Base-by-base conservation (phyloP, 805 yeast species). In the Blastobotrys chiropterorum region DNA sequence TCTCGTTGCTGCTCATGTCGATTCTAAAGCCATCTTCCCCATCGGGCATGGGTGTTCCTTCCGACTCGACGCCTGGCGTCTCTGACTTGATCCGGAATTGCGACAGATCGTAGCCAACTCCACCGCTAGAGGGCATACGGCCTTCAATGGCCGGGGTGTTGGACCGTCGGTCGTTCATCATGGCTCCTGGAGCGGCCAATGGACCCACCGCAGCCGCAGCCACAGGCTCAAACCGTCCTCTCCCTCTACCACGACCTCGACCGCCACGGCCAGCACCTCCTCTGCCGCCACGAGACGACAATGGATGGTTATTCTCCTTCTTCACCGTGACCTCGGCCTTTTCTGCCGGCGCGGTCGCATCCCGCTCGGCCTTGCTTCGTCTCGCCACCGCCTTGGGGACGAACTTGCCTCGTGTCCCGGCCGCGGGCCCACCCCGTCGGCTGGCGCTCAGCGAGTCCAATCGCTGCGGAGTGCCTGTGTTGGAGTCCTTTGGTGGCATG, bases 371-470 rank as follows among this genome's bases (percentile, higher is more conserved):
- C 59, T 87, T 84, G 8, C 89, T 72, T 64, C 88, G 81, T 68
- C 97, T 75, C 0, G 90, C 90, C 43, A 90, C 96, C 1, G 76
- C 83, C 67, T 90, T 90, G 1, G 97, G 97, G 67, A 83, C 82
- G 69, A 90, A 90, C 67, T 85, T 84, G 21, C 62, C 57, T 16
- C 56, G 38, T 2, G 58, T 21, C 30, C 34, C 34, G 5, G 56
- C 41, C 5, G 57, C 41, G 14, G 56, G 22, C 8, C 47, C 22
- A n/a, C 42, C 42, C 26, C 57, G 48, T 19, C 59, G 34, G 34
- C 11, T 26, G 34, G 34, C 34, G 11, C 39, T 45, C 17, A 57
- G 44, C 3, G 59, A 52, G n/a, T 54, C 61, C 51, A 58, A 47
- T 26, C 60, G 47, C 16, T 26, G n/a, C 11, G 34, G 34, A 8